phyloP scores from a whole-genome alignment of 306 rosid species.

The Quercus suber region DNA sequence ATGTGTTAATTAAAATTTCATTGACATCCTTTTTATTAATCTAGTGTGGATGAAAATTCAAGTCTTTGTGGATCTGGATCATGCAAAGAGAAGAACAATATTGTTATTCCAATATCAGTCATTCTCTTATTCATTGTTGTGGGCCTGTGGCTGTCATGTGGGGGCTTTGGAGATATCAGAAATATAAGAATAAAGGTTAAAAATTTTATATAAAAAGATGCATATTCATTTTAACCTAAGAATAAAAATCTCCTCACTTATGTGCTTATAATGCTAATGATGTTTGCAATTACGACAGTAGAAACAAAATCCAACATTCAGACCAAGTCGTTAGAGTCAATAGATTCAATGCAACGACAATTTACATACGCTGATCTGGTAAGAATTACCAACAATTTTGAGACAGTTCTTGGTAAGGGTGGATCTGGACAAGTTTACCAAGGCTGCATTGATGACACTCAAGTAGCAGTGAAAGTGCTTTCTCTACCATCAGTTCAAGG shows the following conservation, averaged over 20 bases:
- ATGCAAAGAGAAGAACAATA: too few species aligned
- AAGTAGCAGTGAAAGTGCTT: slow-evolving; percentile 64
- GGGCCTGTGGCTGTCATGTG: too few species aligned
- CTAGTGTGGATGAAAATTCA: too few species aligned
- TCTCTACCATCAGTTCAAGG: slow-evolving; percentile 43
- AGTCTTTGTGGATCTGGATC: too few species aligned
- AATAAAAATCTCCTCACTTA: not conserved
- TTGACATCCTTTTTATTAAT: too few species aligned
- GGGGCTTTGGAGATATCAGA: too few species aligned
- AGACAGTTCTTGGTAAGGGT: slow-evolving; percentile 43
- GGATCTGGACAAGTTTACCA: slow-evolving; percentile 51
- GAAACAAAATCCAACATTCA: not conserved
- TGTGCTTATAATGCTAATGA: not conserved
- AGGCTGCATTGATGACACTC: slow-evolving; percentile 34
- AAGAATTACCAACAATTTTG: slow-evolving; percentile 46
- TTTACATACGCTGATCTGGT: slow-evolving; percentile 37
- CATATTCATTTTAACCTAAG: too few species aligned
- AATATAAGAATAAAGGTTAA: too few species aligned
- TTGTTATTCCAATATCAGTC: too few species aligned
- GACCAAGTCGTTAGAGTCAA: slow-evolving; percentile 3
- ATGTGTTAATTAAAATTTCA: too few species aligned
- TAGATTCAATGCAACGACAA: slow-evolving; percentile 23
- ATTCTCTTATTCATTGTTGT: too few species aligned
- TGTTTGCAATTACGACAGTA: not conserved
- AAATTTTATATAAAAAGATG: too few species aligned